Conservation (phyloP, 179 eudicot genomes). For the Beta macrorhiza region DNA sequence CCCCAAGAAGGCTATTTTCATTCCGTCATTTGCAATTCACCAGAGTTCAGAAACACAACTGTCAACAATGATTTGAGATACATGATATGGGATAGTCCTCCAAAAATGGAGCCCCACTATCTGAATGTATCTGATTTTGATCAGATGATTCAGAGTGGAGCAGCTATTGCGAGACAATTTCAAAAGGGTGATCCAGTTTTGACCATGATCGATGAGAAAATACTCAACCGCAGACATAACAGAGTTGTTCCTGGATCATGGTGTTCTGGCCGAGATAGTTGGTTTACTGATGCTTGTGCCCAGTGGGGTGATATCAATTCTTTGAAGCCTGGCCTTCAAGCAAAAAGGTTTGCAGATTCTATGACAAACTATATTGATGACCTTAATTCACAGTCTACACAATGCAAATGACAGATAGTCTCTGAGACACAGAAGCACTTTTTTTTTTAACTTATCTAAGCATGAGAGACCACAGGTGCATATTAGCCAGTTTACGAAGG, state of each 20-base stretch:
- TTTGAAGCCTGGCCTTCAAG: constrained; percentile 64
- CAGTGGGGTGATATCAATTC: constrained; percentile 74
- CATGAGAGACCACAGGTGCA: constrained; percentile 11
- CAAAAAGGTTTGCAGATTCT: constrained; percentile 49
- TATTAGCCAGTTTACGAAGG: neutral
- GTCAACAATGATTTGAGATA: constrained; percentile 77
- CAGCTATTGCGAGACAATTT: constrained; percentile 84
- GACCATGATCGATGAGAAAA: constrained; percentile 63
- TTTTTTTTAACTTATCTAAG: neutral
- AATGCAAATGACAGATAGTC: constrained; percentile 53
- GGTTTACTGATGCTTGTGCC: constrained; percentile 70
- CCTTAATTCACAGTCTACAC: constrained; percentile 53
- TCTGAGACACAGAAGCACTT: neutral
- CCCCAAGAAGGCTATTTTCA: constrained; percentile 94
- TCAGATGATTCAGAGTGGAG: constrained; percentile 80
- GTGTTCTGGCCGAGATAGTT: constrained; percentile 63
- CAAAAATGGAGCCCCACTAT: constrained; percentile 82
- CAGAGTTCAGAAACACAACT: constrained; percentile 78
- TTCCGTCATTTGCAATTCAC: constrained; percentile 74
- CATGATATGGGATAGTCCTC: constrained; percentile 94
- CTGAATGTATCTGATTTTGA: constrained; percentile 56
- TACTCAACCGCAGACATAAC: constrained; percentile 59
- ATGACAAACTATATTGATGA: constrained; percentile 55
- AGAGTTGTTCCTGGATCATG: constrained; percentile 76
- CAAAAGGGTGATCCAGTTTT: constrained; percentile 60